Conservation (phyloP, 805 yeast species). For the Saturnispora dispora region DNA sequence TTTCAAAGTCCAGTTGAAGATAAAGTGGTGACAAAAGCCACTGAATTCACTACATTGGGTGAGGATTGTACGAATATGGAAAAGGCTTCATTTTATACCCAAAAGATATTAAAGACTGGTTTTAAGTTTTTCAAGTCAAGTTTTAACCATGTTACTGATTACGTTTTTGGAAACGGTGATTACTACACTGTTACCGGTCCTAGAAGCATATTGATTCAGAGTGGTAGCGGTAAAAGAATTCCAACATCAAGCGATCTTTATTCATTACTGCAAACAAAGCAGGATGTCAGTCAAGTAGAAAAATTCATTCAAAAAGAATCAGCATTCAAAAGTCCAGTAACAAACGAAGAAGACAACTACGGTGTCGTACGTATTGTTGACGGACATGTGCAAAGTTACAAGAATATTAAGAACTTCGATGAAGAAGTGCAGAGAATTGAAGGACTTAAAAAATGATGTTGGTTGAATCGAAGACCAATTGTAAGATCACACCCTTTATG, state of each 20-base stretch:
- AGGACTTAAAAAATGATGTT: conserved; percentile 7
- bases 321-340: conserved; percentile 17
- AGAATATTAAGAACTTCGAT: conserved; percentile 36
- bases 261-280: not conserved
- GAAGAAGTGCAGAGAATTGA: conserved; percentile 30
- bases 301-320: conserved; percentile 15
- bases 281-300: conserved; percentile 21
- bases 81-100: not conserved
- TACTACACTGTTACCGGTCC: conserved; percentile 50
- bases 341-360: conserved; percentile 35
- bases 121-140: not conserved
- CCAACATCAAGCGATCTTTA: not conserved
- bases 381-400: conserved; percentile 32
- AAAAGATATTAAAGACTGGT: not conserved
- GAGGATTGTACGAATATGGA: not conserved
- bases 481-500: not conserved
- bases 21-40: too few relatives aligned
- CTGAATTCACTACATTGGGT: not conserved
- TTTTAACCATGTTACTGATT: conserved; percentile 8
- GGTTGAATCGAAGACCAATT: not conserved
- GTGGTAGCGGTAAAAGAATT: conserved; percentile 26
- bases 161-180: conserved; percentile 30
- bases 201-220: conserved; percentile 39
- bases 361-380: conserved; percentile 38
- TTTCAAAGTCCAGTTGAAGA: not conserved